Evolutionary conservation across 2,329 filamentous ascomycete species (phyloP).

Genomic region (Daldinia sp.): DNA sequence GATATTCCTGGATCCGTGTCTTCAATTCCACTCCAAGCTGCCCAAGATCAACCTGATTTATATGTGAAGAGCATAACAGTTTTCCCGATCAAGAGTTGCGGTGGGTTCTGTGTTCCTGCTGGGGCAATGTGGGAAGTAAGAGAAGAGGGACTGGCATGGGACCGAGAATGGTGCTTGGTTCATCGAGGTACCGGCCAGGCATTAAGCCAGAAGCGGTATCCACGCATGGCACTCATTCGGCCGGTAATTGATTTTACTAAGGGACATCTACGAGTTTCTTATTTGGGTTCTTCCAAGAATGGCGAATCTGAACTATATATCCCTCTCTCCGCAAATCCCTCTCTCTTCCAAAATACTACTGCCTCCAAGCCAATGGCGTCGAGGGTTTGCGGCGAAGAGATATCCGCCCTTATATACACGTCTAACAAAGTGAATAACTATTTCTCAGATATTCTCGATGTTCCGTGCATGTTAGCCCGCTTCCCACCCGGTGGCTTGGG

Average conservation of each 20-base stretch:
- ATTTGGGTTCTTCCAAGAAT: conserved; percentile 53
- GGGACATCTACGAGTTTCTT: conserved; percentile 73
- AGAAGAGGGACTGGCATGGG: conserved; percentile 89
- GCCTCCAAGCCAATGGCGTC: conserved; percentile 63
- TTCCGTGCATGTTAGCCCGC: conserved; percentile 85
- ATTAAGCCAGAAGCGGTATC: conserved; percentile 88
- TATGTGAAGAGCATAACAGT: conserved; percentile 76
- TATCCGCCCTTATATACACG: conserved; percentile 78
- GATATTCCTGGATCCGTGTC: conserved; percentile 29
- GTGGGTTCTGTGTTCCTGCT: conserved; percentile 77
- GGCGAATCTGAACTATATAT: conserved; percentile 59
- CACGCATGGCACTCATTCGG: conserved; percentile 85
- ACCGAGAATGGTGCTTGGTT: conserved; percentile 95
- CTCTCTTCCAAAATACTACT: conserved; percentile 61
- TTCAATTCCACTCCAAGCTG: neutral
- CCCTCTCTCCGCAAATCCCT: conserved; percentile 77
- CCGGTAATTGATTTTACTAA: conserved; percentile 78
- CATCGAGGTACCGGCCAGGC: conserved; percentile 87
- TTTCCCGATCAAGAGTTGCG: conserved; percentile 96
- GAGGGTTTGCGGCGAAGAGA: conserved; percentile 84
- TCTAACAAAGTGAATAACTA: conserved; percentile 76
- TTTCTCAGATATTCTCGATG: conserved; percentile 79
- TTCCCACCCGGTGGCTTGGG: conserved; percentile 78
- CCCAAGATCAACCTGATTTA: conserved; percentile 49
- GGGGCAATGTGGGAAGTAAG: conserved; percentile 79